Percentiles rank a stretch among this genome's conserved stretches.
Evolutionary conservation across 2,329 filamentous ascomycete genomes (phyloP).

Genomic region (Phialocephala subalpina): DNA sequence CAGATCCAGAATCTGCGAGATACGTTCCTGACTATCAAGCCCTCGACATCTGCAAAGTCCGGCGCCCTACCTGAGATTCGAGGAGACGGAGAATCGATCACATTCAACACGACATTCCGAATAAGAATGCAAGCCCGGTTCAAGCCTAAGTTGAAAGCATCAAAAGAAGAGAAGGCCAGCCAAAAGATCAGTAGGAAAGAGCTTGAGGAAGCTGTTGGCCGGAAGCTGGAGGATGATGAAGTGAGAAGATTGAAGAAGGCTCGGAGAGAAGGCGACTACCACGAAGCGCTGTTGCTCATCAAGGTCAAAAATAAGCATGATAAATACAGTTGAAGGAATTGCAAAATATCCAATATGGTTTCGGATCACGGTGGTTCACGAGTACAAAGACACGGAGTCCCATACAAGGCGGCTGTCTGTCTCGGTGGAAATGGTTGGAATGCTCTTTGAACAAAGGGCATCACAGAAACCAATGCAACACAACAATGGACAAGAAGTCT

Average conservation of each 20-base stretch:
- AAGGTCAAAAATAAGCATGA: conserved; percentile 95
- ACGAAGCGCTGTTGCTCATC: conserved; percentile 84
- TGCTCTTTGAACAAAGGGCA: not conserved
- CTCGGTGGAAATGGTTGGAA: not conserved
- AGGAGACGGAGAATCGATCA: conserved; percentile 75
- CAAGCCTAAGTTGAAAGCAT: conserved; percentile 82
- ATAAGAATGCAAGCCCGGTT: conserved; percentile 96
- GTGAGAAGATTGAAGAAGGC: conserved; percentile 84
- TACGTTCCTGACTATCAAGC: conserved; percentile 71
- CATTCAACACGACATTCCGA: conserved; percentile 75
- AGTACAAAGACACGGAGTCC: not conserved
- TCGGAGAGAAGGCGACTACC: conserved; percentile 85
- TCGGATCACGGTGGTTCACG: not conserved
- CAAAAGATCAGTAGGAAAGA: conserved; percentile 89
- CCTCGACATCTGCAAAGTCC: conserved; percentile 55
- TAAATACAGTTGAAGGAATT: conserved; percentile 67
- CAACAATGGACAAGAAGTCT: not conserved
- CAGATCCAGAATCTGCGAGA: conserved; percentile 77
- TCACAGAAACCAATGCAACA: not conserved
- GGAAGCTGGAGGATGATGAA: conserved; percentile 83
- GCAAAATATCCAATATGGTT: not conserved
- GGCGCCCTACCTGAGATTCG: conserved; percentile 69
- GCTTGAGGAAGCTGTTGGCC: conserved; percentile 81
- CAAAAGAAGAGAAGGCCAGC: conserved; percentile 82
- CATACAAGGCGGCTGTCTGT: not conserved